phyloP scores from a whole-genome alignment of 2,329 filamentous ascomycete species.

The Fusarium verticillioides region DNA sequence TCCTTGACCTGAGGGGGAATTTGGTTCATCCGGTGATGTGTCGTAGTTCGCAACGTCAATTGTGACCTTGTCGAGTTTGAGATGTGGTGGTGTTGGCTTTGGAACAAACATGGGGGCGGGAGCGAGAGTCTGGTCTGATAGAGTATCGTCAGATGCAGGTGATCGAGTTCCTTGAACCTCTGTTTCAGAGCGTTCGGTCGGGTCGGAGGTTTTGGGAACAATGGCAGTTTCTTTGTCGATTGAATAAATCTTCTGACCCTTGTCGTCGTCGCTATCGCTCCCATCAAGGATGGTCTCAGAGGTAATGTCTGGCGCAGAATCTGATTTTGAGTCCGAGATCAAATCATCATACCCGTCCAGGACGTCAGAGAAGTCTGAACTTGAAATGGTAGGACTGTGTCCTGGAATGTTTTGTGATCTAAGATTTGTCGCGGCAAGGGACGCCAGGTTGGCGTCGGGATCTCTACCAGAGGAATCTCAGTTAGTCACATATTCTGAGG shows the following conservation, averaged over 20 bases:
- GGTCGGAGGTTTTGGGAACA: conserved; percentile 23
- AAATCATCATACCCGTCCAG: conserved; percentile 58
- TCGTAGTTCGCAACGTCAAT: conserved; percentile 44
- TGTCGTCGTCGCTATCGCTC: conserved; percentile 43
- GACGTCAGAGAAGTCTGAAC: conserved; percentile 56
- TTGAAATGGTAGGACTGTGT: conserved; percentile 56
- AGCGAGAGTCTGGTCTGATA: conserved; percentile 54
- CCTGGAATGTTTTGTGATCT: conserved; percentile 54
- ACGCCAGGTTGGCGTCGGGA: conserved; percentile 40
- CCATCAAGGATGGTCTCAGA: conserved; percentile 44
- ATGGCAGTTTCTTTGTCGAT: conserved; percentile 36
- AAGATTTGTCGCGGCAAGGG: conserved; percentile 32
- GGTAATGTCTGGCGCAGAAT: conserved; percentile 41
- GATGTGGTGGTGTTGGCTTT: conserved; percentile 63
- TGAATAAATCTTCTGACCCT: conserved; percentile 32
- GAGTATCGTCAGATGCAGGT: conserved; percentile 49
- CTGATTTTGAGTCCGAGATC: conserved; percentile 51
- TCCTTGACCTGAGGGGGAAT: conserved; percentile 45
- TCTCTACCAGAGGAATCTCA: conserved; percentile 43
- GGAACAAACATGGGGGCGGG: conserved; percentile 61
- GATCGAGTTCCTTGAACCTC: conserved; percentile 46
- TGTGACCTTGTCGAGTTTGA: conserved; percentile 60
- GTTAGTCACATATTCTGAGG: conserved; percentile 42
- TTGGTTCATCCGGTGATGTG: conserved; percentile 36
- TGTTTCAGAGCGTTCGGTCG: conserved; percentile 10